A percentile compares a stretch with the other conserved stretches of the same genome.
Evolutionary conservation across 495 filamentous ascomycete genomes (phyloP).

Genomic region (Trichoderma erinaceum): DNA sequence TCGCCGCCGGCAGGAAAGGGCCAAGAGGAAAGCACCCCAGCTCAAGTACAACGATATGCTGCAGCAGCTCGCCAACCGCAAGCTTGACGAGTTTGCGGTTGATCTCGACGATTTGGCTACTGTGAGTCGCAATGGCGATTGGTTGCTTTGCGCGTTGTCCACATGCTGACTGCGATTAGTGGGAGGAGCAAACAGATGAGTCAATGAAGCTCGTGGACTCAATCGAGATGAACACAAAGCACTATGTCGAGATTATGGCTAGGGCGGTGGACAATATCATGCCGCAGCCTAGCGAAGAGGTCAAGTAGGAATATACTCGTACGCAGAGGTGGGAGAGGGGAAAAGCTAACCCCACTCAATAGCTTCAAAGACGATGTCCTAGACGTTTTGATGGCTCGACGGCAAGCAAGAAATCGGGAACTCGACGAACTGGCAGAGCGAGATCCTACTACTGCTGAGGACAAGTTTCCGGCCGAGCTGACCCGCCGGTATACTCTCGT

Average conservation of each 20-base stretch:
- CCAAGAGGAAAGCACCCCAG: constrained; percentile 49
- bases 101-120: constrained; percentile 81
- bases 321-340: constrained; percentile 13
- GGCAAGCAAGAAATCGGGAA: constrained; percentile 75
- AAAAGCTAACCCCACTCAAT: constrained; percentile 18
- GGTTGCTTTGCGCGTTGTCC: not conserved
- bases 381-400: constrained; percentile 90
- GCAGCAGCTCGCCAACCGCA: constrained; percentile 78
- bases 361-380: constrained; percentile 97
- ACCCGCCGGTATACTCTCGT: constrained; percentile 91
- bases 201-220: constrained; percentile 74
- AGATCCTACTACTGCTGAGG: constrained; percentile 50
- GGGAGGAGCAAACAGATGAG: constrained; percentile 61
- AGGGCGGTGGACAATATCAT: constrained; percentile 81
- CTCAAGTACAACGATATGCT: constrained; percentile 88
- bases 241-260: constrained; percentile 89
- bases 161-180: constrained; percentile 42
- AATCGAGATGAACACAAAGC: constrained; percentile 84
- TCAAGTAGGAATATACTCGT: constrained; percentile 52
- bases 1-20: constrained; percentile 39
- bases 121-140: constrained; percentile 33
- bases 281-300: constrained; percentile 69
- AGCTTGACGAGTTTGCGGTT: constrained; percentile 66
- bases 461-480: constrained; percentile 82
- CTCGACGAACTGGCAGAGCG: constrained; percentile 62